Conservation (phyloP, 805 yeast species). For the Pichia insulana region DNA sequence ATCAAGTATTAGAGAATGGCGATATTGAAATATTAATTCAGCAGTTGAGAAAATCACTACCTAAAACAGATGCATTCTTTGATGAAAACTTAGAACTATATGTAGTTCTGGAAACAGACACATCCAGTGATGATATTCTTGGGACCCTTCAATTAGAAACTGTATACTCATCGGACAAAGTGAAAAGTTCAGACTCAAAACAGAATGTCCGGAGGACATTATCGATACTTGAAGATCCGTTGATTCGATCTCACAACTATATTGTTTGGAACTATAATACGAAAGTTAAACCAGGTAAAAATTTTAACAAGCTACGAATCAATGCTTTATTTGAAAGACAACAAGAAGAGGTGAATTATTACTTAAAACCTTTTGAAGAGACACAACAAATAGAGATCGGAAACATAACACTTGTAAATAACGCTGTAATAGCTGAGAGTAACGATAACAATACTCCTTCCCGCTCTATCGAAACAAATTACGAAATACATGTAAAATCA, state of each 20-base stretch:
- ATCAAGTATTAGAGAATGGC: no score
- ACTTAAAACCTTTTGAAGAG: conserved; percentile 10
- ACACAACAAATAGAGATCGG: conserved; percentile 11
- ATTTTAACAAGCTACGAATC: conserved; percentile 12
- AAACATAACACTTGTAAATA: conserved; percentile 8
- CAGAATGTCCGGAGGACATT: background rate
- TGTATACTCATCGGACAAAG: conserved; percentile 1
- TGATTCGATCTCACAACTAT: background rate
- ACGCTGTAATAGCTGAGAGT: background rate
- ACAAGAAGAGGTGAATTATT: conserved; percentile 3
- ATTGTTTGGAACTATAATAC: conserved; percentile 15
- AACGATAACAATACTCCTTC: background rate
- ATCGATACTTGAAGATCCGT: conserved; percentile 4
- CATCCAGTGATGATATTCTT: background rate
- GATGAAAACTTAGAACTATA: conserved; percentile 13
- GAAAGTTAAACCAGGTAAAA: conserved; percentile 16
- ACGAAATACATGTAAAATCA: conserved; percentile 13
- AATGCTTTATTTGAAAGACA: conserved; percentile 14
- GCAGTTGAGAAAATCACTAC: conserved; percentile 21
- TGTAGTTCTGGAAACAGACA: conserved; percentile 2
- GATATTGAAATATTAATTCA: background rate
- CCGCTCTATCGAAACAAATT: conserved; percentile 1
- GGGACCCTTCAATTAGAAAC: conserved; percentile 2
- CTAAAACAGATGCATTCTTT: conserved; percentile 27
- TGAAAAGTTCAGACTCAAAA: background rate